Percentiles rank a stretch among this genome's conserved stretches.
Conservation (phyloP, 106 monocot genomes). For the Dioscorea zingiberensis region DNA sequence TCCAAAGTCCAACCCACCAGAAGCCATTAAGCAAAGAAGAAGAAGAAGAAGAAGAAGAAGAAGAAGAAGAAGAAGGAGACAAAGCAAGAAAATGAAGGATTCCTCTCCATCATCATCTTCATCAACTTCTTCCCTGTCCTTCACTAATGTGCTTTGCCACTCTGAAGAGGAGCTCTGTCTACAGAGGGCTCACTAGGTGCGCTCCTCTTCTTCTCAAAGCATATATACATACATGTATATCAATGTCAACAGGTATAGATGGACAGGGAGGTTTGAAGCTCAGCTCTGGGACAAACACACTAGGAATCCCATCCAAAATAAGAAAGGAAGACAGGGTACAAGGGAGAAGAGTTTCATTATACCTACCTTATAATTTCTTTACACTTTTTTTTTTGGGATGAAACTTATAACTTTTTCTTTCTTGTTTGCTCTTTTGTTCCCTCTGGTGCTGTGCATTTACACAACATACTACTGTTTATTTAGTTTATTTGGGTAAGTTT, state of each 20-base stretch:
- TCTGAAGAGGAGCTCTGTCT: slow-evolving; percentile 49
- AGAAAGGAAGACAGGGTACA: slow-evolving; percentile 70
- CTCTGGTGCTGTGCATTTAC: neutral
- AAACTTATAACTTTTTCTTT: neutral
- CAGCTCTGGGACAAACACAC: slow-evolving; percentile 63
- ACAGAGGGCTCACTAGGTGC: slow-evolving; percentile 83
- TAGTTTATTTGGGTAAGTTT: slow-evolving; percentile 40
- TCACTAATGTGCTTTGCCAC: neutral
- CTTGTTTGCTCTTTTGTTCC: slow-evolving; percentile 3
- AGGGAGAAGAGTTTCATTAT: neutral
- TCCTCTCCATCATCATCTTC: neutral
- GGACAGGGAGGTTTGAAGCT: slow-evolving; percentile 66
- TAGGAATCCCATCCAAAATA: slow-evolving; percentile 52
- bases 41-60: too few relatives aligned
- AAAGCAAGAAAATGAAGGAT: neutral
- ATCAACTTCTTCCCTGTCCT: neutral
- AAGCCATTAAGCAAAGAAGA: neutral
- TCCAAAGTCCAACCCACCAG: too few relatives aligned
- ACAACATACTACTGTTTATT: too few relatives aligned
- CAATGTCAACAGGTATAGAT: slow-evolving; percentile 47
- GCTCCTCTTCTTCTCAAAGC: neutral
- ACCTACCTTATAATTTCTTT: neutral
- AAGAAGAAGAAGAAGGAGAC: too few relatives aligned
- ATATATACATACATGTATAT: too few relatives aligned
- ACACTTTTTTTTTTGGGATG: neutral